phyloP scores from a whole-genome alignment of 805 yeast species.

The Wickerhamiella musiphila region DNA sequence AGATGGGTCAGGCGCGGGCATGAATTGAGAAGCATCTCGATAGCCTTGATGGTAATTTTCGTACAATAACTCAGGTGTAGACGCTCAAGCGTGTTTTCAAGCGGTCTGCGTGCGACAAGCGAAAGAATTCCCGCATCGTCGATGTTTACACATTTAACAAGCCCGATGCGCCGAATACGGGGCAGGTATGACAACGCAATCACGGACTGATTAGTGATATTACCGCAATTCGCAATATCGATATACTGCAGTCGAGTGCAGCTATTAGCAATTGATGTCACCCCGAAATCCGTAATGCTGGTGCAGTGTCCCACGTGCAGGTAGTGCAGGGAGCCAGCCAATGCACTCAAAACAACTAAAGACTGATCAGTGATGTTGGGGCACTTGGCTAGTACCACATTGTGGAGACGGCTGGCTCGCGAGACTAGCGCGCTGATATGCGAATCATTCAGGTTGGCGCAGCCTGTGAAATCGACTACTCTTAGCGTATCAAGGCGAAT shows the following conservation, averaged over 20 bases:
- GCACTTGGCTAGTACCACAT: constrained; percentile 82
- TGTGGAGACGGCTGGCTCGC: constrained; percentile 72
- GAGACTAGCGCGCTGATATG: constrained; percentile 54
- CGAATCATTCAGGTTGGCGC: constrained; percentile 63
- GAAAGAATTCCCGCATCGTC: constrained; percentile 65
- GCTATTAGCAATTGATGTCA: constrained; percentile 48
- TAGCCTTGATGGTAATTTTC: constrained; percentile 60
- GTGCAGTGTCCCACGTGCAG: constrained; percentile 90
- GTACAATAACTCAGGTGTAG: constrained; percentile 88
- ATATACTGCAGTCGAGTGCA: constrained; percentile 82
- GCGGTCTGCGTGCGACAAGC: constrained; percentile 40
- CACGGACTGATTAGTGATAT: constrained; percentile 69
- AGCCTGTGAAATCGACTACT: constrained; percentile 69
- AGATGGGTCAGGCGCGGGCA: constrained; percentile 83
- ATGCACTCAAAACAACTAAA: constrained; percentile 45
- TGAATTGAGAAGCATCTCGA: constrained; percentile 50
- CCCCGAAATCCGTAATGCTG: constrained; percentile 78
- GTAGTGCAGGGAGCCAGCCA: constrained; percentile 71
- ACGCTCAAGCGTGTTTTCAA: constrained; percentile 74
- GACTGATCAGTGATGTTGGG: constrained; percentile 70
- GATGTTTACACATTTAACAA: constrained; percentile 78
- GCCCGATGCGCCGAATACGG: constrained; percentile 72
- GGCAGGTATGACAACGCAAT: constrained; percentile 61
- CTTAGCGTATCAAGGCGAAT: constrained; percentile 44
- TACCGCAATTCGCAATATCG: constrained; percentile 87